Evolutionary conservation across 2,329 filamentous ascomycete genomes (phyloP), one percentile per base, ranked within the genome.

Genomic region (Colletotrichum lupini): DNA sequence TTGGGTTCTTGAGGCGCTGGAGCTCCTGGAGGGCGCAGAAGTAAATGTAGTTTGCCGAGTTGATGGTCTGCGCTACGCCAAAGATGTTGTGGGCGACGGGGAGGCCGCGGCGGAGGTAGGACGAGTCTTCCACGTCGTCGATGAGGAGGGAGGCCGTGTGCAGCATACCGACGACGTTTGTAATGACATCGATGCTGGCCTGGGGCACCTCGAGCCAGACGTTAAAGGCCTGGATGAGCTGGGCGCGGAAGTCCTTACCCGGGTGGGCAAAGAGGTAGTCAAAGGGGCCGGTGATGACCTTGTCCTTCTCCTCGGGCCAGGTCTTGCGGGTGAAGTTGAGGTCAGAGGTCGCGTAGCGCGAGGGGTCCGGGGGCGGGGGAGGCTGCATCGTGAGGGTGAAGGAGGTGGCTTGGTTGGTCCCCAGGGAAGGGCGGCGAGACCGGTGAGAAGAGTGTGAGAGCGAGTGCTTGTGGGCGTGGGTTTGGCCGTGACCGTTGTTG

Each of bases 41-140:
- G 86, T 97, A 97, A 72, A 96, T 90, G 83, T 97, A 97, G 83
- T 97, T 97, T 75, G 94, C 94, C 62, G 92, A 93, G 83, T 97
- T 97, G 83, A 97, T 97, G 56, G 94, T 97, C 83, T 97, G 95
- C 6, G 95, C 92, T 4, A 93, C 91, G 74, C 95, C 95, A 79
- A 95, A 97, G 77, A 97, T 95, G 81, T 87, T 90, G 83, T 97
- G 94, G 3, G 95, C 93, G 24, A 96, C 94, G 14, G 95, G 95
- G 52, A 94, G 88, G 55, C 95, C 94, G 53, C 95, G 90, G 53
- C 95, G 92, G 32, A 97, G 87, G 75, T 91, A 83, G 2, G 93
- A 95, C 55, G 89, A 91, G 83, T 97, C 95, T 84, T 97, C 94
- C 7, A 97, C 94, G 81, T 97, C 95, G 83, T 97, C 95, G 69